Evolutionary conservation across 257 asterid species (phyloP), one percentile per base, ranked within the genome.

Genomic region (Craterostigma plantagineum): DNA sequence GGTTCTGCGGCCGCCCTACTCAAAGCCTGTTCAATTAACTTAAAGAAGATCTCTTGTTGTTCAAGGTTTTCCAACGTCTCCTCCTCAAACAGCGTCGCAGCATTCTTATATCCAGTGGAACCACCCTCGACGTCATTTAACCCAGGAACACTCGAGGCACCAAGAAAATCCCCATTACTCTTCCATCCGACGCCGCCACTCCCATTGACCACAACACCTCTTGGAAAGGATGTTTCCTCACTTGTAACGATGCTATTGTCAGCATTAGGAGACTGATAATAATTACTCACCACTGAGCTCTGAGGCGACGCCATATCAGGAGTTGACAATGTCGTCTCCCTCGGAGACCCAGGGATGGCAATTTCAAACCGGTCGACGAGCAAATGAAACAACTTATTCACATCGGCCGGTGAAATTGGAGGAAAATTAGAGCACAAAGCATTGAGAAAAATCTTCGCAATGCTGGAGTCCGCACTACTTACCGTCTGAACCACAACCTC

Each of bases 31-130:
- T 74, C 87, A 51, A 79, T 67, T 55, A 90, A 58, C 72, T 56
- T 75, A 52, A 79, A 69, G 13, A 68, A 83, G 57, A 77, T 69
- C 60, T 75, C 92, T 49, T 75, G 92, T 47, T 75, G 79, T 61
- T 77, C 92, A 42, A 90, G 83, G 61, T 67, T 57, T 71, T 79
- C 91, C 45, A 79, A 33, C 1, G 84, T 54, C 68, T 83, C 93
- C 42, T 77, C 75, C 63, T 79, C 94, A 41, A 79, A 77, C 40
- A 73, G 40, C 12, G 64, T 55, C 49, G 65, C 55, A 14, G 55
- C 53, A 56, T 67, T 76, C 81, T 66, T 73, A 49, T 58, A 55
- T 34, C 56, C 54, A n/a, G 60, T 40, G 6, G 50, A 50, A 17
- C 54, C 56, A 36, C 57, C 57, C 44, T 54, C 57, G 30, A 66